Evolutionary conservation across 768 basidiomycete genomes (phyloP).

Genomic region (Cubamyces lactineus): DNA sequence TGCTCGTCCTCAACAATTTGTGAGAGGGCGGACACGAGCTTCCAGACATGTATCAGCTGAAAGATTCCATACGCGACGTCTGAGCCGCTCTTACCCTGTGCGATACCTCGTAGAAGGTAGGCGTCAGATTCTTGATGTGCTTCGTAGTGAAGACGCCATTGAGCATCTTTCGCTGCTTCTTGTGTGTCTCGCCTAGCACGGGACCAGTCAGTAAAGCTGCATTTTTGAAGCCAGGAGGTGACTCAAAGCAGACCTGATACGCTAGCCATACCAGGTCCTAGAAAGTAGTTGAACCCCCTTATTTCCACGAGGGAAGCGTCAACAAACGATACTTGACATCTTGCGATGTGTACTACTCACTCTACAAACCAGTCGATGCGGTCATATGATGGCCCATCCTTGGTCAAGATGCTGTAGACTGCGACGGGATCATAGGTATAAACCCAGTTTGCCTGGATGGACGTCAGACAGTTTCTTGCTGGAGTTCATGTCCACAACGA

Average conservation of each 20-base stretch:
- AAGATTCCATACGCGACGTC: not conserved
- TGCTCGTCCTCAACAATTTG: not conserved
- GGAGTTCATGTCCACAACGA: not conserved
- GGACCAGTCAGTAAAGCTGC: not conserved
- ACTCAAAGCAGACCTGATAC: not conserved
- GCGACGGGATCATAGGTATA: conserved; percentile 11
- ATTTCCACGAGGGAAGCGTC: no score
- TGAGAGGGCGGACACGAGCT: not conserved
- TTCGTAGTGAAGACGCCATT: conserved; percentile 48
- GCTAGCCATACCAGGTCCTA: conserved; percentile 20
- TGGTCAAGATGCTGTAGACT: conserved; percentile 1
- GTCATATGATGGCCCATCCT: not conserved
- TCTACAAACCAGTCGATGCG: not conserved
- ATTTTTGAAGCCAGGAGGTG: not conserved
- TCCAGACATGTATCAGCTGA: not conserved
- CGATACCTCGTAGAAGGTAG: conserved; percentile 47
- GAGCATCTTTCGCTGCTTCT: conserved; percentile 52
- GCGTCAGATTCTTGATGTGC: conserved; percentile 47
- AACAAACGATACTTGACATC: no score
- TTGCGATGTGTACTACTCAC: not conserved
- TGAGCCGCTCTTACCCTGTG: conserved; percentile 40
- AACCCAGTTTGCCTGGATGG: conserved; percentile 5
- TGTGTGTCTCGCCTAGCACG: conserved; percentile 43
- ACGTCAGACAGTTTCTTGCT: not conserved
- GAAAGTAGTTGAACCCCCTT: not conserved